Evolutionary conservation across 2,329 filamentous ascomycete genomes (phyloP), one percentile per base, ranked within the genome.

Genomic region (Verticillium nonalfalfae): DNA sequence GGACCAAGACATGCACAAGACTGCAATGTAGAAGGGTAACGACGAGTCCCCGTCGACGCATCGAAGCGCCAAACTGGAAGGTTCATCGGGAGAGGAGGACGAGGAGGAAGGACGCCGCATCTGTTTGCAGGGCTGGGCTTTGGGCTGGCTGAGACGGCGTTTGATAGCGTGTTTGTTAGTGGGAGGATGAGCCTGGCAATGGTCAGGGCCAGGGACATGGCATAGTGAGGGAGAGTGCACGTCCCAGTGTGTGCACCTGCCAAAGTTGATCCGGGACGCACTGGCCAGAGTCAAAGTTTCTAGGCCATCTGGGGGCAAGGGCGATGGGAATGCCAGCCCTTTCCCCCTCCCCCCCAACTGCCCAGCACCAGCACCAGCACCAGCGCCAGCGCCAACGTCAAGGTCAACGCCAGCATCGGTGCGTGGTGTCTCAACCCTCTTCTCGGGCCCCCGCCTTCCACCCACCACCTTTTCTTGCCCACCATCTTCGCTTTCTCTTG

Each of bases 1-100:
- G 58, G 64, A 72, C 68, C 72, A 68, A 76, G 74, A 77, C 75
- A 76, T 71, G 67, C 65, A 66, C 65, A 63, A 63, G 66, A 68
- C 70, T 67, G 72, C 71, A 70, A 73, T 60, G 64, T 50, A 45
- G 59, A 64, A 60, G 58, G 54, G 60, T 61, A 59, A 61, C 63
- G 63, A 61, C 60, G 45, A 59, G 57, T 26, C 57, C 11, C 45
- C 18, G n/a, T 50, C 45, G 21, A 55, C 18, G 56, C n/a, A 35
- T 39, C 26, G 13, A 45, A 39, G 55, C 38, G 57, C 26, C 40
- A 34, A 3, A 13, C 13, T 10, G 9, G n/a, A 56, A 56, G 31
- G 55, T 7, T 13, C 4, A n/a, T 7, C 15, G 31, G 34, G 35
- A 31, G 21, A 10, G 6, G 21, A 14, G 34, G n/a, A 58, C n/a